Evolutionary conservation across 2,329 filamentous ascomycete genomes (phyloP).

Genomic region (Talaromyces albobiverticillius): DNA sequence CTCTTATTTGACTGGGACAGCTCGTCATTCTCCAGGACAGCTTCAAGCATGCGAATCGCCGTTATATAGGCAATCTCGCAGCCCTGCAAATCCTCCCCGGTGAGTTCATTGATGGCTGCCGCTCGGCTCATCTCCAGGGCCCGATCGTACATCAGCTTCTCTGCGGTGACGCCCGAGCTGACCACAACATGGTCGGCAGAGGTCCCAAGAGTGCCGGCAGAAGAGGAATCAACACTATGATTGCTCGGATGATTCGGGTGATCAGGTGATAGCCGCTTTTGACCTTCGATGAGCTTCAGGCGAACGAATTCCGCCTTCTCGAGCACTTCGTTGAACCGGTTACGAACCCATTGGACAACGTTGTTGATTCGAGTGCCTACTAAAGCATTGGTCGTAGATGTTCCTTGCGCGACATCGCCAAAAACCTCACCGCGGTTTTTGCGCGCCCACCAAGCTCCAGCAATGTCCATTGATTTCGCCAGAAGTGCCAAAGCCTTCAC

Average conservation of each 20-base stretch:
- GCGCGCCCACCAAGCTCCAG: conserved; percentile 84
- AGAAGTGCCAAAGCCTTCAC: conserved; percentile 89
- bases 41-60: conserved; percentile 91
- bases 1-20: conserved; percentile 34
- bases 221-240: conserved; percentile 58
- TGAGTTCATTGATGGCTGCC: conserved; percentile 92
- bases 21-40: conserved; percentile 82
- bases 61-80: conserved; percentile 94
- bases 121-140: conserved; percentile 94
- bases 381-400: conserved; percentile 45
- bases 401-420: conserved; percentile 45
- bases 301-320: conserved; percentile 96
- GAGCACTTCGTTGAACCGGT: conserved; percentile 92
- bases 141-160: conserved; percentile 97
- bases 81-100: conserved; percentile 79
- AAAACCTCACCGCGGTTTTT: conserved; percentile 66
- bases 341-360: conserved; percentile 92
- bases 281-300: conserved; percentile 79
- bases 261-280: conserved; percentile 76
- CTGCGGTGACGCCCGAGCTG: conserved; percentile 85
- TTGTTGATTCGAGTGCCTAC: conserved; percentile 75
- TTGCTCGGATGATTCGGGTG: conserved; percentile 86
- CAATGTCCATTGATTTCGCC: conserved; percentile 93
- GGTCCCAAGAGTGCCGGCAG: conserved; percentile 58
- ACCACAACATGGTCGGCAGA: conserved; percentile 77